phyloP scores from a whole-genome alignment of 2,329 filamentous ascomycete species.

The Dactylonectria macrodidyma region DNA sequence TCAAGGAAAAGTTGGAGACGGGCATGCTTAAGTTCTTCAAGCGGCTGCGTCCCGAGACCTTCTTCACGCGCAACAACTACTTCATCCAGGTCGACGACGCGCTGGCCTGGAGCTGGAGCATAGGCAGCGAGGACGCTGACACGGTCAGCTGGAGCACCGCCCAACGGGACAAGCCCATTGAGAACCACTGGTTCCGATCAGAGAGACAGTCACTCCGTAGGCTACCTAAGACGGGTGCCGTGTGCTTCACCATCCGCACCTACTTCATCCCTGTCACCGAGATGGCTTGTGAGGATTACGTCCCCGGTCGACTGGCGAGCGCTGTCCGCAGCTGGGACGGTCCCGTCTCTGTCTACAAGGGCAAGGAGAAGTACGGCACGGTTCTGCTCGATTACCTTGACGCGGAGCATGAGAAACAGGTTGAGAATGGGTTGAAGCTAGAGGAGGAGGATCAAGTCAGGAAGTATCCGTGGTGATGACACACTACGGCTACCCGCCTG shows the following conservation, averaged over 20 bases:
- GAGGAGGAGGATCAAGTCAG: constrained; percentile 72
- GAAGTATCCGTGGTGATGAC: constrained; percentile 71
- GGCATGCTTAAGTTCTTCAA: constrained; percentile 89
- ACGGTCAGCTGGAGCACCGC: constrained; percentile 82
- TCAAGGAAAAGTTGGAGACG: constrained; percentile 78
- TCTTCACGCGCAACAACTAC: constrained; percentile 82
- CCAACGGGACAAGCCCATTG: constrained; percentile 79
- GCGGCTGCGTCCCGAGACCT: constrained; percentile 76
- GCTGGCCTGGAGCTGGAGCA: constrained; percentile 82
- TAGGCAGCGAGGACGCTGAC: constrained; percentile 78
- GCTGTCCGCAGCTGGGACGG: constrained; percentile 87
- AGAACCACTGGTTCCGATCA: constrained; percentile 83
- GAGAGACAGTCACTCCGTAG: constrained; percentile 80
- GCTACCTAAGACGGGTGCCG: constrained; percentile 69
- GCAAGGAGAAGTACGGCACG: constrained; percentile 79
- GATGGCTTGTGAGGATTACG: constrained; percentile 79
- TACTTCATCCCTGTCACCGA: constrained; percentile 83
- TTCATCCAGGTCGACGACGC: constrained; percentile 89
- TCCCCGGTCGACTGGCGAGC: constrained; percentile 83
- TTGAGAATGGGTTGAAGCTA: constrained; percentile 75
- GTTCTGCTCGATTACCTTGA: constrained; percentile 85
- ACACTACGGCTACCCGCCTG: neutral
- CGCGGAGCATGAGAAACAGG: constrained; percentile 79
- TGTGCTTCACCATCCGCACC: constrained; percentile 84
- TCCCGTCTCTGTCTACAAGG: constrained; percentile 84